These are phyloP conservation scores for Herpetospermum pedunculosum DNA, from an alignment of 306 rosid species.

Conservation along the genomic window DNA sequence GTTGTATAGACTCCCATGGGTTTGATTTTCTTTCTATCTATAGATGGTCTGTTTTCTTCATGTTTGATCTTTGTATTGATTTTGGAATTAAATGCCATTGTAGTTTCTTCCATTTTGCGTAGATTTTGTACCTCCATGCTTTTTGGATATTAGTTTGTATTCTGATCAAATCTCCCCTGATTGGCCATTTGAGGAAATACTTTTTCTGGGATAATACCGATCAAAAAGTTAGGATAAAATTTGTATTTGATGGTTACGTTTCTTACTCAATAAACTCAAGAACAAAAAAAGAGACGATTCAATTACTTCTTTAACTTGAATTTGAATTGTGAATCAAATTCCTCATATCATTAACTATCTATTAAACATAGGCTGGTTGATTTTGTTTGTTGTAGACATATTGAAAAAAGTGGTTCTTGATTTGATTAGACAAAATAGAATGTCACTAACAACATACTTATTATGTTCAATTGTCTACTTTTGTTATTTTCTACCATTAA, in stretches of 20 bases:
- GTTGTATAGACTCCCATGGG: not conserved
- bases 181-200: not conserved
- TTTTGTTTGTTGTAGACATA: too few relatives aligned
- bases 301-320: too few relatives aligned
- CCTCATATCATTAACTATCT: too few relatives aligned
- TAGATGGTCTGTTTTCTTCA: not conserved
- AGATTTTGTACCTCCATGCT: not conserved
- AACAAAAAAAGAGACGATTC: too few relatives aligned
- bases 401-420: too few relatives aligned
- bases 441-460: not conserved
- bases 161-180: not conserved
- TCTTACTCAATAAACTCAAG: not conserved
- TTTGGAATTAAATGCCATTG: slow-evolving; percentile 1
- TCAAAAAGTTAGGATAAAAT: not conserved
- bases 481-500: too few relatives aligned
- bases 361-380: too few relatives aligned
- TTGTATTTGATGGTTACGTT: not conserved
- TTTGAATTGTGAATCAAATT: too few relatives aligned
- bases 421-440: not conserved
- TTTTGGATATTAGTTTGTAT: not conserved
- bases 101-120: not conserved
- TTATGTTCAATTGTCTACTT: not conserved
- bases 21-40: not conserved
- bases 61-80: not conserved
- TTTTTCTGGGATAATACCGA: not conserved